Evolutionary conservation across 768 basidiomycete species (phyloP).

Genomic region (Russula abietina): DNA sequence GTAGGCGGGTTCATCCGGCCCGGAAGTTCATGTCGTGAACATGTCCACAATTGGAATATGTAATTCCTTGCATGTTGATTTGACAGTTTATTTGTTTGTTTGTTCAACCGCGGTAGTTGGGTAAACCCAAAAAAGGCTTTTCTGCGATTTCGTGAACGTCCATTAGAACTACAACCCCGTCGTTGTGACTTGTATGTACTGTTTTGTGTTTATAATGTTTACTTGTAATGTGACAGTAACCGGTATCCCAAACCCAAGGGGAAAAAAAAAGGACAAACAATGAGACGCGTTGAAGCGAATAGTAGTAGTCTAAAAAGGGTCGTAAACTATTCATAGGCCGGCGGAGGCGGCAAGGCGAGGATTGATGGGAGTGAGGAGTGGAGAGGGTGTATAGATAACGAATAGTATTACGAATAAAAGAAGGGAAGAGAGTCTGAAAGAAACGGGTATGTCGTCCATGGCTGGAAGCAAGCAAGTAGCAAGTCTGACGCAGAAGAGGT

Average conservation of each 20-base stretch:
- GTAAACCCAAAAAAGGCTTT: background rate
- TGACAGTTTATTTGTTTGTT: background rate
- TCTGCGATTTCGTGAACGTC: background rate
- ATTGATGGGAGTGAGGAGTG: background rate
- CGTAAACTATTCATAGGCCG: slow-evolving; percentile 11
- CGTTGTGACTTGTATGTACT: slow-evolving; percentile 13
- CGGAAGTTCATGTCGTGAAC: background rate
- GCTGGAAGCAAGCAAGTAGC: slow-evolving; percentile 7
- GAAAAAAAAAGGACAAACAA: background rate
- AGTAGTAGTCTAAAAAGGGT: slow-evolving; percentile 3
- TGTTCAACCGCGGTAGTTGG: background rate
- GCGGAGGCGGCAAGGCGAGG: background rate
- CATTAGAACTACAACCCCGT: slow-evolving; percentile 22
- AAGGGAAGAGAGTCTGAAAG: background rate
- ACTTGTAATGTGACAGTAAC: slow-evolving; percentile 13
- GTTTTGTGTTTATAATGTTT: slow-evolving; percentile 18
- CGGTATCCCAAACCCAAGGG: slow-evolving; percentile 18
- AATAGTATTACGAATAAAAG: slow-evolving; percentile 23
- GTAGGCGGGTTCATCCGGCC: background rate
- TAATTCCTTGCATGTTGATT: background rate
- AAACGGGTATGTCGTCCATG: slow-evolving; percentile 12
- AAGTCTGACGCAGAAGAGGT: slow-evolving; percentile 2
- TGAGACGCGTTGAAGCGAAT: slow-evolving; percentile 14
- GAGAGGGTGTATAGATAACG: slow-evolving; percentile 11
- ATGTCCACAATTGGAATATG: background rate